Evolutionary conservation across 2,329 filamentous ascomycete species (phyloP).

Genomic region (Xylariomycetidae sp.): DNA sequence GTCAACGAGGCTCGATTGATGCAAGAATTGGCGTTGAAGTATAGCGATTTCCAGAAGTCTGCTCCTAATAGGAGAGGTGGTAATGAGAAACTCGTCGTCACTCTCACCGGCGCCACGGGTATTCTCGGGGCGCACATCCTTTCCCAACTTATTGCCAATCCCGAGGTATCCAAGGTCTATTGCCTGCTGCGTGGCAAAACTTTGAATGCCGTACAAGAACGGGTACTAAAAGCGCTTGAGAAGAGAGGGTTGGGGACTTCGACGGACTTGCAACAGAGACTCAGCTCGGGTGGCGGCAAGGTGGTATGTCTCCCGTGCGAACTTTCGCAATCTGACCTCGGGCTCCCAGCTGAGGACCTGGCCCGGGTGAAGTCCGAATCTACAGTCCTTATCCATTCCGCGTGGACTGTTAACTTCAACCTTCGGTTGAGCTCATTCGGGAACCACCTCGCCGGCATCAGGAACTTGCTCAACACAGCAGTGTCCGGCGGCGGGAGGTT

Average conservation of each 20-base stretch:
- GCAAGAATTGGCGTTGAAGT: conserved; percentile 22
- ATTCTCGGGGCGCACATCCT: conserved; percentile 46
- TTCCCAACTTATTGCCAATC: conserved; percentile 33
- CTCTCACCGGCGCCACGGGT: conserved; percentile 24
- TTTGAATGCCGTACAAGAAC: conserved; percentile 33
- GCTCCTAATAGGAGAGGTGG: too few relatives aligned
- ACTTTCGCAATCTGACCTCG: conserved; percentile 43
- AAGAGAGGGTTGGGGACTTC: conserved; percentile 22
- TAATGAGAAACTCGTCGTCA: conserved; percentile 12
- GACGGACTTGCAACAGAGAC: too few relatives aligned
- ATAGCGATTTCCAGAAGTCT: conserved; percentile 20
- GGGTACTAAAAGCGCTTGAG: conserved; percentile 39
- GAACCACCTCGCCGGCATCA: conserved; percentile 44
- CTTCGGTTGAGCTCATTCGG: conserved; percentile 51
- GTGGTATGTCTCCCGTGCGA: conserved; percentile 42
- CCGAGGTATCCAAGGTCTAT: conserved; percentile 41
- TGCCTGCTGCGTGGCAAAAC: conserved; percentile 51
- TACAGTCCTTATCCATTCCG: conserved; percentile 55
- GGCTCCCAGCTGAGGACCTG: conserved; percentile 39
- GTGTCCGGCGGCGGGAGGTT: conserved; percentile 10
- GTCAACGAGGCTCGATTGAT: conserved; percentile 19
- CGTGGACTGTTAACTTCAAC: conserved; percentile 63
- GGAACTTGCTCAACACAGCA: conserved; percentile 44
- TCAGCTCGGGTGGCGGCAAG: conserved; percentile 26
- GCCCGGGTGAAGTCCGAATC: conserved; percentile 34